Evolutionary conservation across 1,139 yeast genomes (phyloP).

Genomic region (Taiozyma sp.): DNA sequence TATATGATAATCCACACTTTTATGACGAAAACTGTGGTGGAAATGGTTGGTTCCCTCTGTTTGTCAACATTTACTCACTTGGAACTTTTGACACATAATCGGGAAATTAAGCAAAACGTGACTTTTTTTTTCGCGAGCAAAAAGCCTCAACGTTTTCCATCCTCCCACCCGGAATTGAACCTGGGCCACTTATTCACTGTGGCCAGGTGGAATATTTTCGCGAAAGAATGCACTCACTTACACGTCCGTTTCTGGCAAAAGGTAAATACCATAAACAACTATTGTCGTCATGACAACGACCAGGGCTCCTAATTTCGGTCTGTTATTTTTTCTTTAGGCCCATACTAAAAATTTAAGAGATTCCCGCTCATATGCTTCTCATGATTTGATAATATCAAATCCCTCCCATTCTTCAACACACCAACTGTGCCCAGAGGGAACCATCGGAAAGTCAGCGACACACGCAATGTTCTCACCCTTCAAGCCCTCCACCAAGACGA

Average conservation of each 20-base stretch:
- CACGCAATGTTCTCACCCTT: constrained; percentile 6
- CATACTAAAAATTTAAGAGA: too few relatives aligned
- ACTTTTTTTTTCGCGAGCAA: too few relatives aligned
- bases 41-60: too few relatives aligned
- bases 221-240: background rate
- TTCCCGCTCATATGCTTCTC: background rate
- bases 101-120: too few relatives aligned
- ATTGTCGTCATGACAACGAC: background rate
- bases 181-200: background rate
- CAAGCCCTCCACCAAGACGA: constrained; percentile 14
- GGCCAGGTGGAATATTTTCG: background rate
- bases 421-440: too few relatives aligned
- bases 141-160: background rate
- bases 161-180: background rate
- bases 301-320: background rate
- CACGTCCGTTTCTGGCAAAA: background rate
- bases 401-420: too few relatives aligned
- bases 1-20: too few relatives aligned
- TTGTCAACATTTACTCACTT: too few relatives aligned
- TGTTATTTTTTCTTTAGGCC: too few relatives aligned
- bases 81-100: too few relatives aligned
- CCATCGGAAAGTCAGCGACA: background rate
- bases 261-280: background rate
- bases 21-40: too few relatives aligned
- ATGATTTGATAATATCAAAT: background rate